Evolutionary conservation across 495 filamentous ascomycete genomes (phyloP).

Genomic region (Xylona heveae): DNA sequence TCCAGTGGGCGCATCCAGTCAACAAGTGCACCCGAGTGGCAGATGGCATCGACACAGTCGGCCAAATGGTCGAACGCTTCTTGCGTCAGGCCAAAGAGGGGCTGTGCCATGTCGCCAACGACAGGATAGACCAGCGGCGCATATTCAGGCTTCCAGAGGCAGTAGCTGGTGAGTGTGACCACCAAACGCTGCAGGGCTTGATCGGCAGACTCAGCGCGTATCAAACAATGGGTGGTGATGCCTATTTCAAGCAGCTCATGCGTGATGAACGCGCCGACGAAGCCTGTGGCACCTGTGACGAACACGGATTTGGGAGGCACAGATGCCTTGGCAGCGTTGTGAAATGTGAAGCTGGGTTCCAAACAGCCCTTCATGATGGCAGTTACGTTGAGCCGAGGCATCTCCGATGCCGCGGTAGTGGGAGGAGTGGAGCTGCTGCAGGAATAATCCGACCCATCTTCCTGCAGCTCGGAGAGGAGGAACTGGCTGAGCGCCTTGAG

Average conservation of each 20-base stretch:
- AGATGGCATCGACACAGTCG: constrained; percentile 11
- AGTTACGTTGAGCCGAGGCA: constrained; percentile 4
- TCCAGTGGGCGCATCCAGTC: constrained; percentile 17
- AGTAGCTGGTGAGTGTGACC: constrained; percentile 7
- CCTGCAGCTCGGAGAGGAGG: constrained; percentile 7
- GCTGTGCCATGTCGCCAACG: constrained; percentile 12
- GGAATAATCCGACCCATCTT: no score
- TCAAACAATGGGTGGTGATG: constrained; percentile 11
- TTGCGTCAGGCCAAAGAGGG: constrained; percentile 11
- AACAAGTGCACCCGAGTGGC: constrained; percentile 14
- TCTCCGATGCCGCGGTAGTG: constrained; percentile 1
- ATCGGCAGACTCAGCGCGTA: constrained; percentile 9
- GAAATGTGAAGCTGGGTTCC: constrained; percentile 9
- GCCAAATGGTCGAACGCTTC: constrained; percentile 11
- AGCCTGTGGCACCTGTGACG: constrained; percentile 15
- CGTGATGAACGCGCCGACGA: constrained; percentile 16
- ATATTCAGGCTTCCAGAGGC: constrained; percentile 11
- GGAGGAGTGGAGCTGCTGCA: no score
- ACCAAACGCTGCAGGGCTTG: constrained; percentile 8
- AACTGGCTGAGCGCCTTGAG: constrained; percentile 9
- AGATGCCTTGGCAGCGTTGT: constrained; percentile 5
- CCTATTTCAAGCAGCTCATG: constrained; percentile 11
- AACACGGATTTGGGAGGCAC: constrained; percentile 9
- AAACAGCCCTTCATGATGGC: constrained; percentile 10
- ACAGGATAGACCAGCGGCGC: constrained; percentile 9